Base-by-base conservation (phyloP, 176 grass and related monocot species). In the Echinochloa phyllopogon region DNA sequence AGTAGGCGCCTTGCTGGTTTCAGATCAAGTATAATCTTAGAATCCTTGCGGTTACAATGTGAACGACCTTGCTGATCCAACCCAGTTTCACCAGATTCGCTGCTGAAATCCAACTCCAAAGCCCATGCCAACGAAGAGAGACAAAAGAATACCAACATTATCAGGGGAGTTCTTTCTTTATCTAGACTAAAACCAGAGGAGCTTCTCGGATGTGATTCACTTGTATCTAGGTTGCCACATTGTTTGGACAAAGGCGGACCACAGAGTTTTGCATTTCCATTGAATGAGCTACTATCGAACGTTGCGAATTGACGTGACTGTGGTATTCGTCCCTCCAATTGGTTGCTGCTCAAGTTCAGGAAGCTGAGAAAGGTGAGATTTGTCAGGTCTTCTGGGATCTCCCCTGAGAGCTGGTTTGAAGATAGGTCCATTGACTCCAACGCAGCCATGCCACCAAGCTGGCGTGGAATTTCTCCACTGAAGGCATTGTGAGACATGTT, bases 401-500 rank as follows among this genome's bases (percentile, higher is more conserved):
- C 10, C n/a, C 76, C 84, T 0, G 27, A 79, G 0, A 86, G 67
- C 6, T 44, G 29, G 44, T 86, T 86, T 9, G 3, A 42, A 0
- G 84, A 86, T 0, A 80, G n/a, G 56, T 86, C 76, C 0, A 86
- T 4, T 53, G 66, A 52, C 44, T 80, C 84, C 43, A 86, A 6
- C 20, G 9, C 44, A 23, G 21, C 42, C 43, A 86, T 41, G 20
- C 15, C 4, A 0, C 76, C 66, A 53, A 79, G 27, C 9, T 79
- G 20, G 0, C 7, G 0, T 63, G 84, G 84, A 51, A 86, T 79
- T 27, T 10, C 6, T 0, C 84, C 57, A 0, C 1, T 51, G 6
- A 86, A 86, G 0, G 36, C 36, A 43, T 86, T 86, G 36, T 64
- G 76, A 0, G 76, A 86, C 36, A 86, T 9, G n/a, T 85, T 85